Evolutionary conservation across 768 basidiomycete species (phyloP), one percentile per base, ranked within the genome.

Genomic region (Lactifluus pinguis): DNA sequence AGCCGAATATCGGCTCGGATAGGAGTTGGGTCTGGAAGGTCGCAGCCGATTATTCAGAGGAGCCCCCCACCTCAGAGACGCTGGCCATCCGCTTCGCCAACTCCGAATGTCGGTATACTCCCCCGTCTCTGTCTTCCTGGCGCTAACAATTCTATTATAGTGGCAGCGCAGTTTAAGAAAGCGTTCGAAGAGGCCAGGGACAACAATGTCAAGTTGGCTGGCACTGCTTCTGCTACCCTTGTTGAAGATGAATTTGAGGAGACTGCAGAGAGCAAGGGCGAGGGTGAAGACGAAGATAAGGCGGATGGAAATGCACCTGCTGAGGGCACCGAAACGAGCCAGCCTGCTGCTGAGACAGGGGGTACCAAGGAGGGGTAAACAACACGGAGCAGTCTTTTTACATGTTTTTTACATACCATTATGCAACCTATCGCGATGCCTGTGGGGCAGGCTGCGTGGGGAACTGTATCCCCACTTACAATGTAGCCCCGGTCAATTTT

Each of bases 1-100:
- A 95, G 71, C 92, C 95, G 69, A 98, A 98, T 76, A 92, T 98
- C 69, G 95, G 95, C 54, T 98, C 95, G 53, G 97, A 99, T 79
- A 83, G 97, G 75, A 95, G 93, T 69, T 98, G 97, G 97, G 95
- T 99, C 38, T 98, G 91, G 89, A 95, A 97, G 74, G 94, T 95
- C 55, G 82, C 85, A 55, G 95, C 95, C 30, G 97, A 99, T 74
- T 95, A 90, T 72, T 84, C 95, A 55, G 97, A 99, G 72, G 78
- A 80, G 55, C 92, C 90, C 49, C 84, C 95, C 25, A 88, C 92
- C 49, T 73, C 94, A 21, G 97, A 98, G 77, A 99, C 97, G 29
- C 85, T 99, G 63, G 97, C 97, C 53, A 97, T 99, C 72, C 90
- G 97, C 58, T 98, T 99, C 69, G 95, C 92, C 65, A 99, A 97